Conservation (phyloP, 306 rosid genomes). For the Pterocarpus macrocarpus region DNA sequence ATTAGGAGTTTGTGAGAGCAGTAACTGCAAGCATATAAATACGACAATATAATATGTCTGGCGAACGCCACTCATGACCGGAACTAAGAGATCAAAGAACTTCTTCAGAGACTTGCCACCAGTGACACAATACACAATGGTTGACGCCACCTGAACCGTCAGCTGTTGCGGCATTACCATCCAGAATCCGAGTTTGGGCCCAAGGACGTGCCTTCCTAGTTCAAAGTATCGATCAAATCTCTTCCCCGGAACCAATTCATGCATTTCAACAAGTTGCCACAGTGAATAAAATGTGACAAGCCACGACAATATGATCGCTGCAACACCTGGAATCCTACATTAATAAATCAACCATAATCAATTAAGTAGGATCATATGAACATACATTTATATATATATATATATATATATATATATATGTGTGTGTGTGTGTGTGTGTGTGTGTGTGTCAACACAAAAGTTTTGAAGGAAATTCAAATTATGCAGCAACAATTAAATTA, state of each 20-base stretch:
- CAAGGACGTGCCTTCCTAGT: slow-evolving; percentile 62
- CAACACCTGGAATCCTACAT: slow-evolving; percentile 59
- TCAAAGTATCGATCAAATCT: slow-evolving; percentile 72
- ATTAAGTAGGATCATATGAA: no score
- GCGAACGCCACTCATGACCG: slow-evolving; percentile 1
- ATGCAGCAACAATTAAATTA: no score
- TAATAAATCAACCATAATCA: not conserved
- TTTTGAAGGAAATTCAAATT: no score
- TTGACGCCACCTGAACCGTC: slow-evolving; percentile 63
- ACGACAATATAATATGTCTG: slow-evolving; percentile 62
- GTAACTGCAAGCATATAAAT: slow-evolving; percentile 50
- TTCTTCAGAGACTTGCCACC: slow-evolving; percentile 82
- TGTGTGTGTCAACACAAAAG: no score
- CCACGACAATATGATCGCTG: slow-evolving; percentile 58
- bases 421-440: no score
- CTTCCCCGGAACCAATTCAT: slow-evolving; percentile 61
- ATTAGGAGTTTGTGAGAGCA: slow-evolving; percentile 73
- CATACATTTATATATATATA: no score
- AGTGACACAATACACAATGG: slow-evolving; percentile 70
- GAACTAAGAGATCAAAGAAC: slow-evolving; percentile 37
- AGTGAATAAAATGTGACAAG: slow-evolving; percentile 67
- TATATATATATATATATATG: no score
- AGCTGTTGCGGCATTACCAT: slow-evolving; percentile 65
- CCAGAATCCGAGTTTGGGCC: slow-evolving; percentile 62
- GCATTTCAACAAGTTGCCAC: slow-evolving; percentile 70